Evolutionary conservation across 208 protist genomes (phyloP).

Genomic region (Trypanosoma congolense): DNA sequence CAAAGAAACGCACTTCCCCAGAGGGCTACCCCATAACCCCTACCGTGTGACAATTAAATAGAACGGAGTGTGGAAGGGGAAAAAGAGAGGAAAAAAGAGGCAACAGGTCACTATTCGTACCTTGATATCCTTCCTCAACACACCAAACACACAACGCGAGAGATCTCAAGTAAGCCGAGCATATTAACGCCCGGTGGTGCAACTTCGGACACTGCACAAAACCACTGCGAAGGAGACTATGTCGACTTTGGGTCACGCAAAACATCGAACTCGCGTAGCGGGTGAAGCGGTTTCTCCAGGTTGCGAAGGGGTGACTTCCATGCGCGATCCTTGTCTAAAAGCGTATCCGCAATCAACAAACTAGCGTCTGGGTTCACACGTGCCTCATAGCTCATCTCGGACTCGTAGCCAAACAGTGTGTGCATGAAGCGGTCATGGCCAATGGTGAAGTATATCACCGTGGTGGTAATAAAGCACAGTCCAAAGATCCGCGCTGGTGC

Average conservation of each 20-base stretch:
- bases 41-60: too few relatives aligned
- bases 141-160: too few relatives aligned
- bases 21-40: too few relatives aligned
- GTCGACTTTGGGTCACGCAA: constrained; percentile 64
- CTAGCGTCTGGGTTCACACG: constrained; percentile 65
- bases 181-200: too few relatives aligned
- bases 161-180: too few relatives aligned
- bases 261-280: constrained; percentile 70
- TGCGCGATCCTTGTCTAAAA: constrained; percentile 51
- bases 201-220: too few relatives aligned
- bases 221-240: constrained; percentile 11
- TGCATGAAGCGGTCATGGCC: constrained; percentile 86
- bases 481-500: constrained; percentile 75
- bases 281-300: constrained; percentile 69
- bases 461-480: constrained; percentile 35
- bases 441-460: constrained; percentile 54
- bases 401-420: constrained; percentile 82
- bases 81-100: too few relatives aligned
- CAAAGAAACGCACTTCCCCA: too few relatives aligned
- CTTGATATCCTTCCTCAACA: too few relatives aligned
- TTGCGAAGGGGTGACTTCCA: constrained; percentile 76
- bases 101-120: too few relatives aligned
- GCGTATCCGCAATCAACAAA: constrained; percentile 24
- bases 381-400: constrained; percentile 86
- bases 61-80: too few relatives aligned